Evolutionary conservation across 257 asterid species (phyloP).

Genomic region (Nicotiana paniculata): DNA sequence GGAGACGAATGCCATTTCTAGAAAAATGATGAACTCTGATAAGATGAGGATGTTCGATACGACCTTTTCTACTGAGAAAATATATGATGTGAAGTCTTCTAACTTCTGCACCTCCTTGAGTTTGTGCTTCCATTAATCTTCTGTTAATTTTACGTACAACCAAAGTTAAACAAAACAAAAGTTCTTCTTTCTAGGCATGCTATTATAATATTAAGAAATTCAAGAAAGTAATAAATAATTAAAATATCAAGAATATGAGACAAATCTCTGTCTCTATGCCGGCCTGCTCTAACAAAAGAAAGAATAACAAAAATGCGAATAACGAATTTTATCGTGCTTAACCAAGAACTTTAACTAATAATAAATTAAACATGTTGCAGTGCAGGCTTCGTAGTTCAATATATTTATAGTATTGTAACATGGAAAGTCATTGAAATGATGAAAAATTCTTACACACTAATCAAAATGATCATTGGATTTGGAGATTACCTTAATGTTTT

Average conservation of each 20-base stretch:
- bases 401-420: not conserved
- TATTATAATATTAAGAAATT: slow-evolving; percentile 10
- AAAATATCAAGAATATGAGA: slow-evolving; percentile 34
- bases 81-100: slow-evolving; percentile 75
- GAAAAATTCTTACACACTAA: slow-evolving; percentile 19
- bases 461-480: slow-evolving; percentile 37
- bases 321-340: slow-evolving; percentile 25
- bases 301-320: not conserved
- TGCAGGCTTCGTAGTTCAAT: slow-evolving; percentile 42
- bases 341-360: slow-evolving; percentile 16
- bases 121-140: slow-evolving; percentile 51
- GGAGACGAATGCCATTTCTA: slow-evolving; percentile 60
- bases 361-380: not conserved
- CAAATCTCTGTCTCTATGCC: slow-evolving; percentile 42
- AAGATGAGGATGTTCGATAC: slow-evolving; percentile 84
- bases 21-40: slow-evolving; percentile 69
- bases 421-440: slow-evolving; percentile 16
- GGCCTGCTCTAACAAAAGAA: slow-evolving; percentile 41
- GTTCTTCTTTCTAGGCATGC: slow-evolving; percentile 37
- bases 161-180: slow-evolving; percentile 11
- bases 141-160: slow-evolving; percentile 24
- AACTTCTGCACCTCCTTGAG: slow-evolving; percentile 54
- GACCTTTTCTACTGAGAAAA: slow-evolving; percentile 72
- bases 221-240: slow-evolving; percentile 11
- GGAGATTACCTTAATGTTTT: slow-evolving; percentile 32